phyloP scores from a whole-genome alignment of 768 basidiomycete genomes.

The Suillus variegatus region DNA sequence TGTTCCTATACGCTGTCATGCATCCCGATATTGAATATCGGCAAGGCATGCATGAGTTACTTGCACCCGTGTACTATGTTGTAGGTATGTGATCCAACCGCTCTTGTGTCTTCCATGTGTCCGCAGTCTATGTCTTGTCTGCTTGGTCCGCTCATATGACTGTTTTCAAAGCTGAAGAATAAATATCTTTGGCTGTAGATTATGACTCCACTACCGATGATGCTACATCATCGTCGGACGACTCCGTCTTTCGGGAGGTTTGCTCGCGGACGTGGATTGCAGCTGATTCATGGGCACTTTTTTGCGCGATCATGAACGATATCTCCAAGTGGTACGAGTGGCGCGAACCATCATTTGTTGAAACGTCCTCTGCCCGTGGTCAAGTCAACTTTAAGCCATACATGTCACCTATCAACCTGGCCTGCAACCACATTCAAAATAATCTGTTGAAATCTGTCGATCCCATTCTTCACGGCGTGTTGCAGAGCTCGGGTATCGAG shows the following conservation, averaged over 20 bases:
- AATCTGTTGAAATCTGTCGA: constrained; percentile 75
- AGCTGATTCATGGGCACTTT: constrained; percentile 88
- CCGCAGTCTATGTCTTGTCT: constrained; percentile 8
- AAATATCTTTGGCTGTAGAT: constrained; percentile 47
- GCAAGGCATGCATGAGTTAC: constrained; percentile 98
- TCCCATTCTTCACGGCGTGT: constrained; percentile 69
- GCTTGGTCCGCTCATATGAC: constrained; percentile 18
- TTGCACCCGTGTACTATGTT: constrained; percentile 85
- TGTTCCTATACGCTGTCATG: constrained; percentile 81
- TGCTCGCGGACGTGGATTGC: constrained; percentile 72
- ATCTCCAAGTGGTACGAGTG: constrained; percentile 82
- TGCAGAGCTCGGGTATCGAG: constrained; percentile 85
- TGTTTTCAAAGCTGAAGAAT: constrained; percentile 27
- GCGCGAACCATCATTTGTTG: constrained; percentile 44
- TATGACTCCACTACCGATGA: constrained; percentile 68
- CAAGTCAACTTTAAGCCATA: constrained; percentile 59
- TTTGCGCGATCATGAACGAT: constrained; percentile 75
- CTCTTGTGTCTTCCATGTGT: constrained; percentile 7
- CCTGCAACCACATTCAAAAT: constrained; percentile 80
- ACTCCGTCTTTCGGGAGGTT: constrained; percentile 51
- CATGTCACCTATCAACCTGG: constrained; percentile 81
- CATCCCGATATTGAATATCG: constrained; percentile 89
- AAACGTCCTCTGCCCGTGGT: constrained; percentile 35
- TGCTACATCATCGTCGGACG: constrained; percentile 28
- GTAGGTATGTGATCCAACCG: constrained; percentile 25